phyloP scores from a whole-genome alignment of 805 yeast species.

The Nakazawaea ambrosiae region DNA sequence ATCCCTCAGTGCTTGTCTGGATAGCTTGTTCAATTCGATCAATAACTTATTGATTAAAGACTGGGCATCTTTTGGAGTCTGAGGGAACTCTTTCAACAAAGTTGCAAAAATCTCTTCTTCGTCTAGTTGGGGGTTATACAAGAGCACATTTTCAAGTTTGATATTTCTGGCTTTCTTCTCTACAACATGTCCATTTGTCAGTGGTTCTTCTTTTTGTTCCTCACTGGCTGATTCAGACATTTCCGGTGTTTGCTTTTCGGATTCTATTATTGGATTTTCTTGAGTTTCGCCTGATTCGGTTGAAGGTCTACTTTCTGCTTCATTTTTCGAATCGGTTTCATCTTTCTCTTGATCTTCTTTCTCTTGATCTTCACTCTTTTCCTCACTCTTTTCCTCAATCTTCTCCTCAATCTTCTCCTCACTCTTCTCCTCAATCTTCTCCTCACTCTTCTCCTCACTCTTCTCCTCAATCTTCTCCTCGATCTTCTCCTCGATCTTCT shows the following conservation, averaged over 20 bases:
- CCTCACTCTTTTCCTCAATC: not conserved
- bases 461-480: too few relatives aligned
- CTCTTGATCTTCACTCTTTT: not conserved
- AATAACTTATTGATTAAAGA: conserved; percentile 38
- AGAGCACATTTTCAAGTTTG: conserved; percentile 6
- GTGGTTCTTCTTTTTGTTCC: too few relatives aligned
- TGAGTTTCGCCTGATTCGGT: too few relatives aligned
- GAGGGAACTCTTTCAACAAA: conserved; percentile 1
- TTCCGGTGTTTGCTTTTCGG: not conserved
- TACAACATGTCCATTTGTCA: conserved; percentile 11
- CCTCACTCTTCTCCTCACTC: conserved; percentile 8
- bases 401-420: not conserved
- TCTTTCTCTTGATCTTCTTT: conserved; percentile 2
- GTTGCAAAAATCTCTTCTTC: conserved; percentile 6
- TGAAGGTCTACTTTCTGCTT: too few relatives aligned
- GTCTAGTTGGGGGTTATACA: conserved; percentile 4
- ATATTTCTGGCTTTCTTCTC: conserved; percentile 14
- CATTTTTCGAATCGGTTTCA: too few relatives aligned
- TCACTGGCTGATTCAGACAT: not conserved
- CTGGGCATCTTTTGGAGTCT: conserved; percentile 11
- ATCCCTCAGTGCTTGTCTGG: conserved; percentile 3
- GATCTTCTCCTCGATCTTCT: not conserved
- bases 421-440: not conserved
- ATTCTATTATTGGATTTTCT: too few relatives aligned
- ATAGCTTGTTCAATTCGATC: conserved; percentile 34